These are phyloP conservation scores for Salvia miltiorrhiza DNA, from an alignment of 257 asterid species.

Conservation along the genomic window DNA sequence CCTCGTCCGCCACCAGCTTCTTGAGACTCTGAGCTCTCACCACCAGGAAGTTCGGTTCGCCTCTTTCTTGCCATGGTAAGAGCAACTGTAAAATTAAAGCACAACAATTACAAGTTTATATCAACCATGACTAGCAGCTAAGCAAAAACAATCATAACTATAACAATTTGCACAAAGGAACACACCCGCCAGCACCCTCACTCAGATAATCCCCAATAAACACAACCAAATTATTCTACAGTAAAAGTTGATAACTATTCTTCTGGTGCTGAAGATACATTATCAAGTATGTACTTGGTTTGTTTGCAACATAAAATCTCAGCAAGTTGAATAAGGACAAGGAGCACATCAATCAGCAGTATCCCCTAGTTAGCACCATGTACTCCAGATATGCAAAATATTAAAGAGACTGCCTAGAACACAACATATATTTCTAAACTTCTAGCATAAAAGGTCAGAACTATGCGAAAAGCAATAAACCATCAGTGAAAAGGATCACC, in stretches of 20 bases:
- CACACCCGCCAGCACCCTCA: not conserved
- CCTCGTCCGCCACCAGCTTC: slow-evolving; percentile 54
- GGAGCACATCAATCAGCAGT: too few species aligned
- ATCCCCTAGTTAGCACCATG: too few species aligned
- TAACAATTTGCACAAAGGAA: not conserved
- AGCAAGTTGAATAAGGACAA: too few species aligned
- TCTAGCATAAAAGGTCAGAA: not conserved
- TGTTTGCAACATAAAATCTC: not conserved
- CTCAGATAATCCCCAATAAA: not conserved
- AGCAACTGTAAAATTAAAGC: slow-evolving; percentile 15
- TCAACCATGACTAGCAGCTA: not conserved
- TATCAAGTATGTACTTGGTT: not conserved
- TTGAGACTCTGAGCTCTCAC: slow-evolving; percentile 61
- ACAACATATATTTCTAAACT: not conserved
- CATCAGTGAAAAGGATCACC: not conserved
- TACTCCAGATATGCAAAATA: not conserved
- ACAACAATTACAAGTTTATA: slow-evolving; percentile 7
- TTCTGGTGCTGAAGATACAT: not conserved
- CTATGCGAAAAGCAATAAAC: not conserved
- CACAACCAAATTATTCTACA: not conserved
- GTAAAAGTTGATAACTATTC: not conserved
- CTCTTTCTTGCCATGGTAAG: slow-evolving; percentile 73
- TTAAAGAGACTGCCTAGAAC: not conserved
- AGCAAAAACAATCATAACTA: not conserved
- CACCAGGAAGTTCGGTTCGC: slow-evolving; percentile 61